phyloP scores from a whole-genome alignment of 2,329 filamentous ascomycete genomes.

The Fusarium mangiferae region DNA sequence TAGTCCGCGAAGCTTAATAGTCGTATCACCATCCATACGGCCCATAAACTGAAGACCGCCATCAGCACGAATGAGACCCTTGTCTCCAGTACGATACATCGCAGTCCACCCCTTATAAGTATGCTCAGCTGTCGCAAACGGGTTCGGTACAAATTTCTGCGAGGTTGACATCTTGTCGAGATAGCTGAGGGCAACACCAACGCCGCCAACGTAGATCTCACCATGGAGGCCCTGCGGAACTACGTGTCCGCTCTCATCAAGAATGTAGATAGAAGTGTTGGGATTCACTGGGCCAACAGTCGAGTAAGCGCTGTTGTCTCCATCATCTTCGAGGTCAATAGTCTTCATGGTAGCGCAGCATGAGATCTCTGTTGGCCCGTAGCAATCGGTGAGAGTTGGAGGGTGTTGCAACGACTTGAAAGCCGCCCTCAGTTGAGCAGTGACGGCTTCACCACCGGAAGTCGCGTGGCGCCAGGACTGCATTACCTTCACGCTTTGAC shows the following conservation, averaged over 20 bases:
- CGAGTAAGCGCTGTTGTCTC: fast-evolving
- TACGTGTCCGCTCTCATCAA: background rate
- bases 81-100: background rate
- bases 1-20: background rate
- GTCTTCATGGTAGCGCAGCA: background rate
- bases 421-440: fast-evolving
- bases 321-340: fast-evolving
- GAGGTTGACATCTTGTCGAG: background rate
- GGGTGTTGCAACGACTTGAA: fast-evolving
- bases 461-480: background rate
- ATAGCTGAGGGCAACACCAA: background rate
- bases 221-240: background rate
- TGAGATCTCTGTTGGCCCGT: background rate
- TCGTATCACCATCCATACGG: background rate
- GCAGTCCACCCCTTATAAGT: background rate
- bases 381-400: background rate
- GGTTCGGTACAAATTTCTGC: background rate
- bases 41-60: conserved; percentile 1
- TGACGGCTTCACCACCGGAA: background rate
- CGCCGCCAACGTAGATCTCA: background rate
- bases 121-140: background rate
- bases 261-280: background rate
- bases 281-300: background rate
- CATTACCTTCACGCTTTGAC: fast-evolving
- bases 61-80: background rate